Conservation (phyloP, 441 rosid genomes). For the Adansonia grandidieri region DNA sequence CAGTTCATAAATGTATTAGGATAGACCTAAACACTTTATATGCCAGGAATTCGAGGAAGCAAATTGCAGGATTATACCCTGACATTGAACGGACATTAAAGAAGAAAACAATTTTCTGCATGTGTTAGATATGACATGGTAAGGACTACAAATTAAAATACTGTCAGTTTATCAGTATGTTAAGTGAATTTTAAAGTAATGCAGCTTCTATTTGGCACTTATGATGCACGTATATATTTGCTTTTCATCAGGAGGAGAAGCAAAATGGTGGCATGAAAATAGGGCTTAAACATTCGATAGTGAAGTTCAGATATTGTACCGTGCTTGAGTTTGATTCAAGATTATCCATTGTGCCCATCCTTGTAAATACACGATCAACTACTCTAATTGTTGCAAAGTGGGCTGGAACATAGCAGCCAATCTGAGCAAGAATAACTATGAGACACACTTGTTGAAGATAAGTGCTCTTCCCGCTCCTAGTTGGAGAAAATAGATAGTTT, state of each 20-base stretch:
- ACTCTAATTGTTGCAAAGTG: constrained; percentile 83
- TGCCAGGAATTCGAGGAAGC: constrained; percentile 4
- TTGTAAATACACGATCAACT: constrained; percentile 90
- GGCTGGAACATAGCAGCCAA: constrained; percentile 96
- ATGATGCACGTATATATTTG: background rate
- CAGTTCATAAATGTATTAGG: background rate
- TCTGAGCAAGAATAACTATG: constrained; percentile 92
- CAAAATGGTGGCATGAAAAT: background rate
- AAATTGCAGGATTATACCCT: background rate
- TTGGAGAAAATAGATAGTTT: constrained; percentile 29
- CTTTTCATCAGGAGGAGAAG: background rate
- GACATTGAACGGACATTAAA: background rate
- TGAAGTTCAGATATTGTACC: constrained; percentile 46
- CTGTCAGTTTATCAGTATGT: background rate
- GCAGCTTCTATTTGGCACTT: constrained; percentile 15
- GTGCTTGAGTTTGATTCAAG: constrained; percentile 96
- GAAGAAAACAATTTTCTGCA: background rate
- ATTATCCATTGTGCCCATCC: constrained; percentile 93
- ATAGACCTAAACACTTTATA: background rate
- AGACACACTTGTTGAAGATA: constrained; percentile 97
- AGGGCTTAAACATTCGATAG: constrained; percentile 5
- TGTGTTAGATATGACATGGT: background rate
- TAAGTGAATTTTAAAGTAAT: background rate
- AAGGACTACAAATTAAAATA: constrained; percentile 13
- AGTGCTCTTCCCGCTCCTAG: constrained; percentile 99